Evolutionary conservation across 352 stramenopile species (phyloP), one percentile per base, ranked within the genome.

Genomic region (Lagenidium giganteum): DNA sequence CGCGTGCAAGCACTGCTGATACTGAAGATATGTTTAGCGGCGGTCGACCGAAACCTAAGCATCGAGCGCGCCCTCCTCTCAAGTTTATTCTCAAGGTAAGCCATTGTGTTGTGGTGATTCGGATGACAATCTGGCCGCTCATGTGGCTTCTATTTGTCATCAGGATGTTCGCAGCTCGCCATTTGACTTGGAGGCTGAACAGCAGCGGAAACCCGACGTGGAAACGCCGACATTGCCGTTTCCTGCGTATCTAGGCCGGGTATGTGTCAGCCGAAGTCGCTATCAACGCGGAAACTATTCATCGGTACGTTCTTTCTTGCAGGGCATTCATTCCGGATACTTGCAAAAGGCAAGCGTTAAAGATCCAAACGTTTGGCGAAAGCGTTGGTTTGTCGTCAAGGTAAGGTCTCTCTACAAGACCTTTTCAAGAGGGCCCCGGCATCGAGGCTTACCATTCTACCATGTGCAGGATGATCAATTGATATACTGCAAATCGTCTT

Each of bases 351-450:
- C 71, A 13, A 93, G 81, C 36, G 62, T 86, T 22, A 87, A 82
- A 26, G 69, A 91, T 34, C 46, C 73, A 3, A 90, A 80, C 31
- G 59, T 93, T 18, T 93, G 81, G 81, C 71, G 78, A 28, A 84
- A 83, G 54, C 77, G 81, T 12, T 93, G 81, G 81, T 93, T 93
- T 57, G 80, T 93, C 43, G 64, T 93, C 42, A 92, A 89, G 54
- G 65, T 77, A 26, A 5, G 51, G n/a, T n/a, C n/a, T n/a, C n/a
- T n/a, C n/a, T n/a, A n/a, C n/a, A n/a, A n/a, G n/a, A n/a, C n/a
- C n/a, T n/a, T n/a, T 27, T 8, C 1, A 21, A 34, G 6, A 21
- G 37, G n/a, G 37, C 12, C 11, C 12, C 21, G 38, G 33, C 14
- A 45, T n/a, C n/a, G n/a, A n/a, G n/a, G n/a, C n/a, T n/a, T n/a